Evolutionary conservation across 805 yeast genomes (phyloP), one percentile per base, ranked within the genome.

Genomic region (Starmerella cellae): DNA sequence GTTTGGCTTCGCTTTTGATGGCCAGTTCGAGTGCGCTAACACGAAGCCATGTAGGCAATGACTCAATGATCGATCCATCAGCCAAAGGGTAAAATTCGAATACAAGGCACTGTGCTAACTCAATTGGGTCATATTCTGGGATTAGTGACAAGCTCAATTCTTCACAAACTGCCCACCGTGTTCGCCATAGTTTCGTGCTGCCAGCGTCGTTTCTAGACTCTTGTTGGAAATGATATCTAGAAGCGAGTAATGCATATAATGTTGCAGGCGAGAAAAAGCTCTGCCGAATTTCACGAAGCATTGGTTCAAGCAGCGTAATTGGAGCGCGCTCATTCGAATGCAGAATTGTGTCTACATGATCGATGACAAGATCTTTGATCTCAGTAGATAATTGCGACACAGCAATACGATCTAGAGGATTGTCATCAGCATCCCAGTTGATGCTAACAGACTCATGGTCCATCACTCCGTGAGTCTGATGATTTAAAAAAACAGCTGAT

Each of bases 271-370:
- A 46, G 16, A 59, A 35, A 27, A 33, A 40, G 10, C 50, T 53
- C 17, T 42, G 46, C 34, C 46, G 45, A 24, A 68, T 61, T 39
- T 57, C 60, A 20, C 60, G 57, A 5, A 67, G 63, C 26, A 73
- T 54, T 2, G 78, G 78, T 51, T 67, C 65, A 30, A 73, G 62
- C 20, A 72, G 53, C 2, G 70, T 59, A 14, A 69, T 48, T 39
- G 70, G 63, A 16, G 70, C 64, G 54, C 72, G 76, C 54, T 71
- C 76, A 45, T 72, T 75, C 46, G 69, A 69, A 44, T 67, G 69
- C 48, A 73, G 58, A 42, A 70, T 62, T 22, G 70, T 54, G 32
- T 60, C 66, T 16, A 73, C 69, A 37, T 63, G 57, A 27, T 59
- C 61, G 46, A 63, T 65, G 16, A 73, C 55, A 11, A 67, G 57